Percentiles rank a stretch among this genome's conserved stretches.
Conservation (phyloP, 345 rosid genomes). For the Boechera retrofracta region DNA sequence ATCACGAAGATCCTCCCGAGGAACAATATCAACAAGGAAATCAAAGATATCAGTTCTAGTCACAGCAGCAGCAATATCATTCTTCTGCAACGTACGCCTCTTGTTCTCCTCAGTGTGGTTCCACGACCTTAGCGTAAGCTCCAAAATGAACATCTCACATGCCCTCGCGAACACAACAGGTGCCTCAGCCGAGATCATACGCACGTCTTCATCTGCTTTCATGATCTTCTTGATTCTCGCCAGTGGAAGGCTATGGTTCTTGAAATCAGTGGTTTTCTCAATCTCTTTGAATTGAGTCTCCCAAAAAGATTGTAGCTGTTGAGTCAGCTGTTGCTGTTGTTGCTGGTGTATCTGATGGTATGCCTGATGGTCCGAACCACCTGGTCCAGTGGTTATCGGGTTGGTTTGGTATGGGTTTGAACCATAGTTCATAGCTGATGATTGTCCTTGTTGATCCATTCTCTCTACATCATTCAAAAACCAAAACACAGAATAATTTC, state of each 20-base stretch:
- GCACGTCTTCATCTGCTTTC: constrained; percentile 98
- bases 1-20: constrained; percentile 86
- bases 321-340: constrained; percentile 90
- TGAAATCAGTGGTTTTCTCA: constrained; percentile 77
- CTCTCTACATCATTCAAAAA: constrained; percentile 15
- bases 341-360: constrained; percentile 80
- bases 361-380: constrained; percentile 56
- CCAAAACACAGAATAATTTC: no score
- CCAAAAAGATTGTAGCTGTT: constrained; percentile 87
- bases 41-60: constrained; percentile 91
- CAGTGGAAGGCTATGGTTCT: constrained; percentile 86
- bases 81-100: constrained; percentile 90
- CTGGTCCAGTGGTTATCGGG: constrained; percentile 56
- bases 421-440: constrained; percentile 66
- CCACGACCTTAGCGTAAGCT: constrained; percentile 85
- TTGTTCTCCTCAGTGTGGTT: constrained; percentile 95
- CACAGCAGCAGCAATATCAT: constrained; percentile 89
- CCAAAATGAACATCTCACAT: constrained; percentile 92
- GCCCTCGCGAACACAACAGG: constrained; percentile 91
- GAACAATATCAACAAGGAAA: constrained; percentile 90
- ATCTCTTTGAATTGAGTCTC: constrained; percentile 78
- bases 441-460: constrained; percentile 88
- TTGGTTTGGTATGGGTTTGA: constrained; percentile 65
- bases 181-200: constrained; percentile 97
- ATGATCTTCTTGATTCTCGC: constrained; percentile 98